Conservation (phyloP, 164 flowering plant species). For the Piper longum region DNA sequence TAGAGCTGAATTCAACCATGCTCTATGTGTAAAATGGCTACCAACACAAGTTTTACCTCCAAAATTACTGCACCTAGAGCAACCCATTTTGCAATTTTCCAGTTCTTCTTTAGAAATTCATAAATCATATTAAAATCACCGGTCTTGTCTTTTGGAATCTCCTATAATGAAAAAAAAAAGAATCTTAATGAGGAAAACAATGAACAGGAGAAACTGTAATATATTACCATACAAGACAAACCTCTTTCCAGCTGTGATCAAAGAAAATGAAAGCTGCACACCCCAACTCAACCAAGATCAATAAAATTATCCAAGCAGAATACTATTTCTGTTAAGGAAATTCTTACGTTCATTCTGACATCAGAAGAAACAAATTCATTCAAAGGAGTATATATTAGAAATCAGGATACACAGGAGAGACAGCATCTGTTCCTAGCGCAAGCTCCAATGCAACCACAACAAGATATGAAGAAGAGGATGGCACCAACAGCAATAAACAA, state of each 20-base stretch:
- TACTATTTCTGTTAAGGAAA: conserved; percentile 27
- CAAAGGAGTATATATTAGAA: background rate
- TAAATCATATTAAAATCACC: conserved; percentile 74
- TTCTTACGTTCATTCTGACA: too few species aligned
- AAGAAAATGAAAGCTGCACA: conserved; percentile 83
- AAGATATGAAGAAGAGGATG: conserved; percentile 62
- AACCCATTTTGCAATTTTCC: conserved; percentile 80
- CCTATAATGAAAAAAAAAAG: conserved; percentile 19
- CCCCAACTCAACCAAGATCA: conserved; percentile 74
- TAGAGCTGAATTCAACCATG: background rate
- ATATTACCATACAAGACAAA: conserved; percentile 5
- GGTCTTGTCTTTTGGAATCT: conserved; percentile 72
- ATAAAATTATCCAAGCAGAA: conserved; percentile 46
- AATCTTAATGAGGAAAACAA: background rate
- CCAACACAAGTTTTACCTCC: conserved; percentile 49
- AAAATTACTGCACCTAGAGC: conserved; percentile 74
- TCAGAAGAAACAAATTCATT: background rate
- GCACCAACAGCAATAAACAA: conserved; percentile 71
- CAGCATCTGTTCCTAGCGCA: conserved; percentile 71
- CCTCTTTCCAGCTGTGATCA: conserved; percentile 80
- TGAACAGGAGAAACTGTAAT: background rate
- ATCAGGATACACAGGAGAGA: conserved; percentile 78
- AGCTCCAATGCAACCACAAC: conserved; percentile 81
- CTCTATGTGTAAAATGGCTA: background rate
- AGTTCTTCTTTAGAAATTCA: conserved; percentile 54